These are phyloP conservation scores for Anthoceros angustus DNA, from an alignment of 225 moss, liverwort and hornwort genomes.

Conservation along the genomic window DNA sequence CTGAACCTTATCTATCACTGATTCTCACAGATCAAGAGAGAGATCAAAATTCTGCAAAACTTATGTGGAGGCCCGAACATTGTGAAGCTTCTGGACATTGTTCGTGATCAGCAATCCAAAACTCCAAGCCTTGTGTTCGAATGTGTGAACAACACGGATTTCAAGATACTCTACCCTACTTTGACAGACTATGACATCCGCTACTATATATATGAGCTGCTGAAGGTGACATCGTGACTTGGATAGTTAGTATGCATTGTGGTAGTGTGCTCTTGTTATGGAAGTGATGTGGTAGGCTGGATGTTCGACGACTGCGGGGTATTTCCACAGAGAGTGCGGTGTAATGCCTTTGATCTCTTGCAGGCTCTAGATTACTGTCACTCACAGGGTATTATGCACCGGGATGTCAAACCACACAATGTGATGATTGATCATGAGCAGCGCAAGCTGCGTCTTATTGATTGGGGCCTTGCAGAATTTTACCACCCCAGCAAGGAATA, in stretches of 20 bases:
- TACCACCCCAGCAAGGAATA: conserved; percentile 90
- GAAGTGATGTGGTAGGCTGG: neutral
- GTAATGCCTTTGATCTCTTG: neutral
- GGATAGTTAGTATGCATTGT: neutral
- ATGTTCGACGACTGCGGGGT: neutral
- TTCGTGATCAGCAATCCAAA: conserved; percentile 93
- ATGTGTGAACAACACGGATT: conserved; percentile 90
- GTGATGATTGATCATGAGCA: conserved; percentile 99
- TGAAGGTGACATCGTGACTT: conserved; percentile 38
- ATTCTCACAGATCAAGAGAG: conserved; percentile 56
- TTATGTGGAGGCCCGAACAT: conserved; percentile 90
- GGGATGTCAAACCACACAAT: conserved; percentile 94
- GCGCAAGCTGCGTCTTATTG: conserved; percentile 84
- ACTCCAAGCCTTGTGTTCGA: conserved; percentile 93
- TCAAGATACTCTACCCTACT: conserved; percentile 89
- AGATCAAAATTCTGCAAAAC: conserved; percentile 90
- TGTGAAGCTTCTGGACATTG: conserved; percentile 93
- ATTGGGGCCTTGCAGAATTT: conserved; percentile 96
- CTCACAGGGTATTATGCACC: conserved; percentile 97
- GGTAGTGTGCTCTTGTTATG: neutral
- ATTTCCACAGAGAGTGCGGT: neutral
- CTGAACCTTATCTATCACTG: neutral
- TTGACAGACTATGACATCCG: conserved; percentile 91
- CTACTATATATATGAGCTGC: conserved; percentile 86
- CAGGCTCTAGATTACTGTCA: conserved; percentile 97